Evolutionary conservation across 139 green algal species (phyloP).

Genomic region (Zygnema cylindricum): DNA sequence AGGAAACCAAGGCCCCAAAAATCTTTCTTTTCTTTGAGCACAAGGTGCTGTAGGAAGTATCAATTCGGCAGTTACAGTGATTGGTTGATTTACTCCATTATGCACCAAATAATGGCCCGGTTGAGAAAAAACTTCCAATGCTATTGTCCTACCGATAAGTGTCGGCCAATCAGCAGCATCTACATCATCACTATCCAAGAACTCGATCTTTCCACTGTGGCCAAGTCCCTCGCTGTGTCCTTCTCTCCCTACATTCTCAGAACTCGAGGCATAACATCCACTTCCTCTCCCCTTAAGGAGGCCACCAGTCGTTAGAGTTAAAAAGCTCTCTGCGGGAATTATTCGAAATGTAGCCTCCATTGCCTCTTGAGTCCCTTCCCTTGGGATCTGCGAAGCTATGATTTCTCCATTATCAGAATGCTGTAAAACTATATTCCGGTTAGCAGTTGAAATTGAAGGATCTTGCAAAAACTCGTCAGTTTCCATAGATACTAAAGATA

Average conservation of each 20-base stretch:
- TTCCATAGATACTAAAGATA: background rate
- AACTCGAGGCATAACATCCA: background rate
- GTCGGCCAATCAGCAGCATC: background rate
- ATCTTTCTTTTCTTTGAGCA: no score
- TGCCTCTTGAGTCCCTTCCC: constrained; percentile 37
- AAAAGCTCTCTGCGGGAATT: background rate
- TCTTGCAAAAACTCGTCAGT: background rate
- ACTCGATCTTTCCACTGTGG: no score
- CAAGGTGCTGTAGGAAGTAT: background rate
- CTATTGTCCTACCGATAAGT: constrained; percentile 6
- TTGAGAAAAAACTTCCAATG: constrained; percentile 33
- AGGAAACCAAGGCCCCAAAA: no score
- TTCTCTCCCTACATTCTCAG: background rate
- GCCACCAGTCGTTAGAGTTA: no score
- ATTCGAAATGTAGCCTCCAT: constrained; percentile 24
- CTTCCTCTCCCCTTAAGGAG: background rate
- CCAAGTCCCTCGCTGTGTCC: no score
- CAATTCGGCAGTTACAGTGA: background rate
- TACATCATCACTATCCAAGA: no score
- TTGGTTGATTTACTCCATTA: background rate
- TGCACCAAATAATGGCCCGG: background rate
- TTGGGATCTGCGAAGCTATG: background rate
- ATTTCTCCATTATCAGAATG: background rate
- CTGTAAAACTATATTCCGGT: background rate
- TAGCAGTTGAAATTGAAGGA: background rate